Percentiles rank a stretch among this genome's conserved stretches.
These are phyloP conservation scores for Phytophthora idaei DNA, from an alignment of 352 stramenopile species.

Conservation along the genomic window DNA sequence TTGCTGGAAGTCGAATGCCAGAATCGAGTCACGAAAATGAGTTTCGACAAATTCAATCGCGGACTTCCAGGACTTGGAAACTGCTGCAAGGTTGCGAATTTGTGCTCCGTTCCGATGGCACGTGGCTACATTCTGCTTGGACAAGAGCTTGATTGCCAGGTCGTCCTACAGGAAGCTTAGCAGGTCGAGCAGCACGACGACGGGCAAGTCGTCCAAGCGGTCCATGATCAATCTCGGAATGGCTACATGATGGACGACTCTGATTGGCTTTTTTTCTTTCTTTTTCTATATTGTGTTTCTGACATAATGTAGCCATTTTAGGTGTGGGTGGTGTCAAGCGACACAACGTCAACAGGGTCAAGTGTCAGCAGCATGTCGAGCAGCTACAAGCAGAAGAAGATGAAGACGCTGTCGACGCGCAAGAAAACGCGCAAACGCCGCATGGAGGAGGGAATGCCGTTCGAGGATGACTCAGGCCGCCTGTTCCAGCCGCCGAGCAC, in stretches of 20 bases:
- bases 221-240: conserved; percentile 21
- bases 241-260: conserved; percentile 1
- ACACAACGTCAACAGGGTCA: background rate
- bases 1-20: too few species aligned
- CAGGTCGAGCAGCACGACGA: background rate
- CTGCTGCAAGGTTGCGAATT: background rate
- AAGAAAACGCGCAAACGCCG: conserved; percentile 84
- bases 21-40: background rate
- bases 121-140: background rate
- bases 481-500: conserved; percentile 75
- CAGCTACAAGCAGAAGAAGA: conserved; percentile 88
- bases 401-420: conserved; percentile 77
- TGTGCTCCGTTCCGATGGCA: background rate
- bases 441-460: conserved; percentile 57
- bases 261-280: conserved; percentile 2
- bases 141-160: background rate
- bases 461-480: conserved; percentile 71
- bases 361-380: conserved; percentile 57
- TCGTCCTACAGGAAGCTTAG: background rate
- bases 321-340: conserved; percentile 8
- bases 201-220: too few species aligned
- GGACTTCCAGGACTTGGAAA: background rate
- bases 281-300: background rate
- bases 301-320: conserved; percentile 22
- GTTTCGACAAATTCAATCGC: background rate